A percentile compares a stretch with the other conserved stretches of the same genome.
Conservation (phyloP, 306 rosid genomes). For the Vigna reflexopilosa region DNA sequence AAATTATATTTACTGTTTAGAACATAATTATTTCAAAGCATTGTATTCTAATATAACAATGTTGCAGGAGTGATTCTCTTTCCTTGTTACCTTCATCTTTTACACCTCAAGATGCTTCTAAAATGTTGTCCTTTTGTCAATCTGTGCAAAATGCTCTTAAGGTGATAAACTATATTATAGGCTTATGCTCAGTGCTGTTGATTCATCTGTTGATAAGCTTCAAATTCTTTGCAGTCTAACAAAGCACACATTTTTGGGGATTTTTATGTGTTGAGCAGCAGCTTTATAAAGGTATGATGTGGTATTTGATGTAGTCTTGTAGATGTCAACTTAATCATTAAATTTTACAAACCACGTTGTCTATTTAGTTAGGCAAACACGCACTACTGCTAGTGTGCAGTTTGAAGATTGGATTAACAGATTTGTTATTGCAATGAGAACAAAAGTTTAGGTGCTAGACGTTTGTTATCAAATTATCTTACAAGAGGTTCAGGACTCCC, state of each 20-base stretch:
- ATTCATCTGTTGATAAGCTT: constrained; percentile 37
- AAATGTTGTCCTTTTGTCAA: constrained; percentile 79
- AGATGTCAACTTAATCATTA: constrained; percentile 32
- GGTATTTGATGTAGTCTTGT: constrained; percentile 36
- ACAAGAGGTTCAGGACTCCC: constrained; percentile 1
- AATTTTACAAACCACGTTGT: constrained; percentile 31
- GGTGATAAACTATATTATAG: constrained; percentile 58
- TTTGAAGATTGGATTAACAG: constrained; percentile 22
- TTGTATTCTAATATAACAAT: constrained; percentile 39
- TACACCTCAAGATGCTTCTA: constrained; percentile 88
- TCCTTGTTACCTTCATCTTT: constrained; percentile 87
- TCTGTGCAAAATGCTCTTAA: constrained; percentile 84
- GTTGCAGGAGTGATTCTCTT: constrained; percentile 90
- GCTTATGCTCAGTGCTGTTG: constrained; percentile 36
- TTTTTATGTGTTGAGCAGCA: constrained; percentile 74
- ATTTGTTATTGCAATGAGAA: constrained; percentile 9
- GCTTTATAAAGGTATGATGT: constrained; percentile 77
- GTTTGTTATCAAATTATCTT: constrained; percentile 29
- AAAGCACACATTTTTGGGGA: constrained; percentile 86
- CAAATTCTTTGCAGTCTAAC: constrained; percentile 75
- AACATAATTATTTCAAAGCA: constrained; percentile 19
- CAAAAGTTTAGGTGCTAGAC: background rate
- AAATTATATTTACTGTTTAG: constrained; percentile 25
- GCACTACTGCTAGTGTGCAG: constrained; percentile 18
- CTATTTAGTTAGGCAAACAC: constrained; percentile 30